Evolutionary conservation across 2,329 filamentous ascomycete species (phyloP).

Genomic region (Aspergillus tanneri): DNA sequence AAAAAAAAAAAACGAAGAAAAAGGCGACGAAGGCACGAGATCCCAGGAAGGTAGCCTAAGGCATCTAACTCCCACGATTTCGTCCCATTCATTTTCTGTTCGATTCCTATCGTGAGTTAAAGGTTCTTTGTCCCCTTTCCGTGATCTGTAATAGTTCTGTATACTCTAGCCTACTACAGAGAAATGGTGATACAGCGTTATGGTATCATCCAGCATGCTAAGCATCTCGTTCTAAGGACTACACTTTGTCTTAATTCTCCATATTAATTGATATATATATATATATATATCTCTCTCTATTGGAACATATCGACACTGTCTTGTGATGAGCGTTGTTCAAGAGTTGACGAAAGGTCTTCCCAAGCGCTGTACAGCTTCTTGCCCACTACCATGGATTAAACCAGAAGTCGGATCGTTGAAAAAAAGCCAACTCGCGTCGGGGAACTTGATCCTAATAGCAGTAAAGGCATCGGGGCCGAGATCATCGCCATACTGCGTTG

Average conservation of each 20-base stretch:
- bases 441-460: neutral
- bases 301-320: constrained; percentile 2
- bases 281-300: constrained; percentile 3
- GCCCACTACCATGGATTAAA: neutral
- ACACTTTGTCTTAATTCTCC: no score
- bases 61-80: no score
- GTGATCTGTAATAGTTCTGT: no score
- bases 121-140: no score
- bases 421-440: constrained; percentile 7
- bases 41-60: neutral
- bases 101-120: no score
- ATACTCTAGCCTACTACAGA: neutral
- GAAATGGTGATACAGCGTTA: neutral
- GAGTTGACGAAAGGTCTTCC: neutral
- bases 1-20: neutral
- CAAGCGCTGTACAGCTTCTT: neutral
- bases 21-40: neutral
- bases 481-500: constrained; percentile 2
- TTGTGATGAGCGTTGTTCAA: neutral
- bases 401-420: constrained; percentile 3
- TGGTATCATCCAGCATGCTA: neutral
- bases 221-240: neutral
- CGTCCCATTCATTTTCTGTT: no score
- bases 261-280: neutral
- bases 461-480: neutral